Base-by-base conservation (phyloP, 2,329 filamentous ascomycete species). In the Incumbomyces lentus region DNA sequence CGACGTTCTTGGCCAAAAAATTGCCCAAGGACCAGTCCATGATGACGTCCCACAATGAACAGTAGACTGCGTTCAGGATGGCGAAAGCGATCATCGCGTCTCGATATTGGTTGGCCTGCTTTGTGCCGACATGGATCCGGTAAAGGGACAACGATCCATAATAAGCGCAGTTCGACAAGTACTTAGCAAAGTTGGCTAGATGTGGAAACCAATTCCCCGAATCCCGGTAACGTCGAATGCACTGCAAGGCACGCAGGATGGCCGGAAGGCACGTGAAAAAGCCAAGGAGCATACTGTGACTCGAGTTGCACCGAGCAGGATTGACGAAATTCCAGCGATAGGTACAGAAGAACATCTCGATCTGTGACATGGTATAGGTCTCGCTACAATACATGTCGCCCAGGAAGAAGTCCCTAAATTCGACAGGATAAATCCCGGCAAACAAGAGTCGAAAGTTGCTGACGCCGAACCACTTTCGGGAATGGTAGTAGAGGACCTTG, bases 1-100 rank as follows among this genome's bases (percentile, higher is more conserved):
- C 73, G 1, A 69, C 75, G 54, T 84, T 71, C 10, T 77, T 75
- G 0, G 85, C 78, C 46, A 82, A 78, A 0, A 83, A 74, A 57
- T 95, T 88, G 2, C 90, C 75, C n/a, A 95, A 73, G 49, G 84
- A 92, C 75, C 92, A 96, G 64, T 98, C 92, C 85, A 96, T 95
- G 53, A 87, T 80, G 1, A 98, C 68, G 61, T 98, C 92, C 92
- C 92, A 98, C 35, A 95, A 75, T 8, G 82, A 87, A 56, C 77
- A 82, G 64, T 95, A 96, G 22, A 93, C 65, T 37, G 81, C 76
- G 62, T 95, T 98, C 54, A 94, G 65, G n/a, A 74, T 72, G 0
- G 87, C 86, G 57, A 89, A 87, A 0, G 79, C 74, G 51, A 94
- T 82, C 62, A 94, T 96, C 0, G 79, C 84, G 49, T 72, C 69